phyloP scores from a whole-genome alignment of 768 basidiomycete species.

The Leccinum incarnatum region DNA sequence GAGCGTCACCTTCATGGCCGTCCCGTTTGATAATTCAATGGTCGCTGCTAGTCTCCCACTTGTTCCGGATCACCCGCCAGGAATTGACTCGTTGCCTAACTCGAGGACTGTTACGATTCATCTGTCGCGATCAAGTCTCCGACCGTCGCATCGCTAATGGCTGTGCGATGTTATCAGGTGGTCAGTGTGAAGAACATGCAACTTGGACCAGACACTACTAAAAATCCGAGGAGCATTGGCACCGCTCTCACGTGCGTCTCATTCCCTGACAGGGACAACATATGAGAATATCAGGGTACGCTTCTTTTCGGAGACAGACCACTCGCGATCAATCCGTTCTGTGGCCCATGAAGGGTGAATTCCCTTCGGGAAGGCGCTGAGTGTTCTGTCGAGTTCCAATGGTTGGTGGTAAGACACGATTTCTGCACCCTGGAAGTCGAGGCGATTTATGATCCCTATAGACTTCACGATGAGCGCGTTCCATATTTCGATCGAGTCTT shows the following conservation, averaged over 20 bases:
- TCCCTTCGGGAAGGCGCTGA: conserved; percentile 35
- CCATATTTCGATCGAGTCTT: conserved; percentile 46
- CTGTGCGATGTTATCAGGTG: conserved; percentile 41
- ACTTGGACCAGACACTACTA: conserved; percentile 37
- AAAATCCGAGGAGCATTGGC: conserved; percentile 41
- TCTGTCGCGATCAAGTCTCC: conserved; percentile 33
- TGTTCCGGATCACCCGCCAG: conserved; percentile 38
- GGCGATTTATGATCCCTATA: conserved; percentile 17
- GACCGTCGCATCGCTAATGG: conserved; percentile 11
- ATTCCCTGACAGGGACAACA: conserved; percentile 22
- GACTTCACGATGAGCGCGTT: conserved; percentile 15
- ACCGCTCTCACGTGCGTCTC: conserved; percentile 32
- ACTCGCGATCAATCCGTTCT: conserved; percentile 8
- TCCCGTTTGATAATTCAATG: conserved; percentile 44
- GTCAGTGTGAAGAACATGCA: conserved; percentile 35
- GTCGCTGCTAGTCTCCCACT: conserved; percentile 41
- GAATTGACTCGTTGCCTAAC: conserved; percentile 37
- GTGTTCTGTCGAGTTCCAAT: conserved; percentile 33
- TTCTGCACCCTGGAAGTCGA: conserved; percentile 14
- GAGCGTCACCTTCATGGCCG: conserved; percentile 46
- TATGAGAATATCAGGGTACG: conserved; percentile 33
- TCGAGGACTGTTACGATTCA: conserved; percentile 42
- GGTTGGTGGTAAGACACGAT: conserved; percentile 39
- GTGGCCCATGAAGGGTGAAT: conserved; percentile 33
- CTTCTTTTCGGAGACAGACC: conserved; percentile 39